Evolutionary conservation across 371 early-diverging fungal genomes (phyloP).

Genomic region (Modicella reniformis): DNA sequence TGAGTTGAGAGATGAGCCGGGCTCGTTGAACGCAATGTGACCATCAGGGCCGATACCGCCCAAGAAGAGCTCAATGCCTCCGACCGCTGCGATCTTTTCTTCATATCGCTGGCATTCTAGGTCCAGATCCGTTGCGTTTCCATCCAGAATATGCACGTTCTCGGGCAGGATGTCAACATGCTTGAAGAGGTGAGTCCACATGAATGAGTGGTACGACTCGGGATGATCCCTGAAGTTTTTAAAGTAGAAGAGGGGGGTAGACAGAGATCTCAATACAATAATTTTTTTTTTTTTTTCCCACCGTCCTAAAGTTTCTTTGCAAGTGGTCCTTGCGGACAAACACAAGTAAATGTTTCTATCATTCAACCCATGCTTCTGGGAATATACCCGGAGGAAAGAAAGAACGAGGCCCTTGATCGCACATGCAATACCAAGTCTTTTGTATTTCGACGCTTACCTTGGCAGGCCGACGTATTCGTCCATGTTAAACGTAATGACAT

Average conservation of each 20-base stretch:
- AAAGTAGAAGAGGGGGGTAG: not conserved
- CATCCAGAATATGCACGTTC: slow-evolving; percentile 86
- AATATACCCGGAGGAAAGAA: not conserved
- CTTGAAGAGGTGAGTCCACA: slow-evolving; percentile 86
- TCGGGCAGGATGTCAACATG: slow-evolving; percentile 82
- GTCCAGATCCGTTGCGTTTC: slow-evolving; percentile 84
- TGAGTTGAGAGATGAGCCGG: slow-evolving; percentile 87
- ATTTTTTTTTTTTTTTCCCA: not conserved
- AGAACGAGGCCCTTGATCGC: too few species aligned
- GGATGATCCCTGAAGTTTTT: slow-evolving; percentile 68
- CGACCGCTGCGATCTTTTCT: slow-evolving; percentile 77
- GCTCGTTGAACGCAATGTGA: slow-evolving; percentile 92
- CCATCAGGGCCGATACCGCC: slow-evolving; percentile 91
- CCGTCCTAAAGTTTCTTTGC: not conserved
- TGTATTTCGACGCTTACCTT: slow-evolving; percentile 7
- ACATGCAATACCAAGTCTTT: not conserved
- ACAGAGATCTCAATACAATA: not conserved
- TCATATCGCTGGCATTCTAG: slow-evolving; percentile 83
- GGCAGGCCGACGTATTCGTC: slow-evolving; percentile 77
- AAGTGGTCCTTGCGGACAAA: not conserved
- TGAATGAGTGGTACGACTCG: slow-evolving; percentile 89
- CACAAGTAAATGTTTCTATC: not conserved
- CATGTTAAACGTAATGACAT: slow-evolving; percentile 78
- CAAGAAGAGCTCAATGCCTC: slow-evolving; percentile 87
- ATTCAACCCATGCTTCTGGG: not conserved